These are phyloP conservation scores for Microdochium trichocladiopsis DNA, from an alignment of 2,329 filamentous ascomycete genomes.

Conservation along the genomic window DNA sequence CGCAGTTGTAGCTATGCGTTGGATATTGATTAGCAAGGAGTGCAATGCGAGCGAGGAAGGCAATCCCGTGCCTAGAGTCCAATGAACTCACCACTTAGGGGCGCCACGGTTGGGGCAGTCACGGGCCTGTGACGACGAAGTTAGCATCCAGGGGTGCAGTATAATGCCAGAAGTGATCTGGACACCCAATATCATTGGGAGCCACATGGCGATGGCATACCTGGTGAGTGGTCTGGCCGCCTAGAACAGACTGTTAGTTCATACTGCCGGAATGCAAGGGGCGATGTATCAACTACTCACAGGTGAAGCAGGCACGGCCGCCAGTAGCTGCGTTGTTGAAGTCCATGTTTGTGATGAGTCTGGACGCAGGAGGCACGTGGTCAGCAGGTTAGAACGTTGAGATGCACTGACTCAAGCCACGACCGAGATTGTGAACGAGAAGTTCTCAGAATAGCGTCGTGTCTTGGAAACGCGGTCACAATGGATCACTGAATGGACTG, in stretches of 20 bases:
- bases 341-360: constrained; percentile 30
- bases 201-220: constrained; percentile 47
- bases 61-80: neutral
- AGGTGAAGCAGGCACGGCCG: constrained; percentile 44
- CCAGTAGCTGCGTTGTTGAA: constrained; percentile 16
- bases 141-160: constrained; percentile 16
- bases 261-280: too few species aligned
- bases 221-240: constrained; percentile 69
- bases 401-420: neutral
- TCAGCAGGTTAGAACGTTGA: neutral
- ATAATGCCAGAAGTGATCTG: too few species aligned
- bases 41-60: too few species aligned
- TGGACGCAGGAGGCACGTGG: constrained; percentile 3
- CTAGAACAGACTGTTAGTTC: constrained; percentile 31
- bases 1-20: constrained; percentile 24
- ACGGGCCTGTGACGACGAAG: constrained; percentile 52
- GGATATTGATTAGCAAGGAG: neutral
- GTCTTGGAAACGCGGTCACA: too few species aligned
- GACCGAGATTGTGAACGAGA: neutral
- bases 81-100: constrained; percentile 64
- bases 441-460: neutral
- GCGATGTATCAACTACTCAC: too few species aligned
- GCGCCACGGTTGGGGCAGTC: constrained; percentile 81
- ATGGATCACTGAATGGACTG: too few species aligned
- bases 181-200: too few species aligned